A percentile compares a stretch with the other conserved stretches of the same genome.
Evolutionary conservation across 495 filamentous ascomycete genomes (phyloP).

Genomic region (Neurospora sp.): DNA sequence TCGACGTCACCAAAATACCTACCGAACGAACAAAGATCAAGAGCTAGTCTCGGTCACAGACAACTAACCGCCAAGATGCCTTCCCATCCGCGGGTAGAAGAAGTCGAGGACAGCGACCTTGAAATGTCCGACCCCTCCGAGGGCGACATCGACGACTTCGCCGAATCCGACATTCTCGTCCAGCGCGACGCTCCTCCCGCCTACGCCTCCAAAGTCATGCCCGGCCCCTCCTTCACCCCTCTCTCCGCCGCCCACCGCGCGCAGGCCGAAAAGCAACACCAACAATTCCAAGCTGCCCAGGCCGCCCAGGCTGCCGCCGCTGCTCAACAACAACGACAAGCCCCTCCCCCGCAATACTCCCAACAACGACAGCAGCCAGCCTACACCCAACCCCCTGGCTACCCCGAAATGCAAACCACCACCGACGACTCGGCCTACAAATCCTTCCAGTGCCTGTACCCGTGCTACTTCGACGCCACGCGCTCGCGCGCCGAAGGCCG

Average conservation of each 20-base stretch:
- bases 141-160: constrained; percentile 49
- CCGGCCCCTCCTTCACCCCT: not conserved
- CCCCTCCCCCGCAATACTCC: constrained; percentile 6
- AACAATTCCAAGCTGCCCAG: constrained; percentile 9
- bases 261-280: not conserved
- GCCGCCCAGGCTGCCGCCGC: constrained; percentile 29
- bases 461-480: constrained; percentile 78
- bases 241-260: constrained; percentile 10
- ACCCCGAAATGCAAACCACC: constrained; percentile 27
- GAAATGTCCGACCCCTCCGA: constrained; percentile 69
- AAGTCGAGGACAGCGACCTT: constrained; percentile 70
- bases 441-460: constrained; percentile 81
- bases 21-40: constrained; percentile 3
- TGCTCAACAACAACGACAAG: constrained; percentile 12
- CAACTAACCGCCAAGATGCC: constrained; percentile 46
- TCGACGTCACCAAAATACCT: not conserved
- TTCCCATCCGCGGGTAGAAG: constrained; percentile 78
- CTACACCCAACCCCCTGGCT: constrained; percentile 11
- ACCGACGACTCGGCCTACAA: constrained; percentile 53
- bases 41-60: not conserved
- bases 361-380: constrained; percentile 2
- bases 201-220: not conserved
- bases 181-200: constrained; percentile 4
- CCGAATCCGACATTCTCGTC: constrained; percentile 35
- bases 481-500: constrained; percentile 70